phyloP scores from a whole-genome alignment of 2,329 filamentous ascomycete genomes.

The Orbilia ellipsospora region DNA sequence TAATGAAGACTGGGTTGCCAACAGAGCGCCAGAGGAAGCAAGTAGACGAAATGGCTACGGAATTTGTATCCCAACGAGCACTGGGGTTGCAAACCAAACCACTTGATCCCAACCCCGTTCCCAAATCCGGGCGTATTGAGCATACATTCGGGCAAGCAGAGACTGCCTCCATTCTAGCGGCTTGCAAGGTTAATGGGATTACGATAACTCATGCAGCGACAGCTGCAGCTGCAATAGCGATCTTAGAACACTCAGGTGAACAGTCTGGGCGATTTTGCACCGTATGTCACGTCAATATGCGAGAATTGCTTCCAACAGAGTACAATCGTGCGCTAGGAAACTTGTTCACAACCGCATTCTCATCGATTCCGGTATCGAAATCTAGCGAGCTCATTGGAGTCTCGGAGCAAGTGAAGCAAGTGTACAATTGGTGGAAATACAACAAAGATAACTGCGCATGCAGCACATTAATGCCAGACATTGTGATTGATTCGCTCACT shows the following conservation, averaged over 20 bases:
- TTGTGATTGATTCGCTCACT: background rate
- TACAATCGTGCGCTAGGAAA: slow-evolving; percentile 13
- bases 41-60: too few relatives aligned
- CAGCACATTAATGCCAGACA: background rate
- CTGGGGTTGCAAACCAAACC: too few relatives aligned
- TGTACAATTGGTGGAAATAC: slow-evolving; percentile 4
- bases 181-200: too few relatives aligned
- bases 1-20: too few relatives aligned
- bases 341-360: slow-evolving; percentile 21
- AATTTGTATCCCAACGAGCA: too few relatives aligned
- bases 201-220: too few relatives aligned
- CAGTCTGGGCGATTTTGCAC: slow-evolving; percentile 8
- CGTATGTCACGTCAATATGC: slow-evolving; percentile 8
- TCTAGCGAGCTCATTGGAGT: background rate
- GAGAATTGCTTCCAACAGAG: slow-evolving; percentile 5
- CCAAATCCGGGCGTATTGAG: too few relatives aligned
- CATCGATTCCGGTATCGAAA: slow-evolving; percentile 1
- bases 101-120: too few relatives aligned
- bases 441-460: slow-evolving; percentile 9
- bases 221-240: background rate
- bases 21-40: too few relatives aligned
- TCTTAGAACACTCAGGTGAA: slow-evolving; percentile 13
- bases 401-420: background rate
- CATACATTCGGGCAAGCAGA: too few relatives aligned
- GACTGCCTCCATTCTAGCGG: too few relatives aligned